phyloP scores from a whole-genome alignment of 805 yeast species.

The Barnettozyma wickerhamii region DNA sequence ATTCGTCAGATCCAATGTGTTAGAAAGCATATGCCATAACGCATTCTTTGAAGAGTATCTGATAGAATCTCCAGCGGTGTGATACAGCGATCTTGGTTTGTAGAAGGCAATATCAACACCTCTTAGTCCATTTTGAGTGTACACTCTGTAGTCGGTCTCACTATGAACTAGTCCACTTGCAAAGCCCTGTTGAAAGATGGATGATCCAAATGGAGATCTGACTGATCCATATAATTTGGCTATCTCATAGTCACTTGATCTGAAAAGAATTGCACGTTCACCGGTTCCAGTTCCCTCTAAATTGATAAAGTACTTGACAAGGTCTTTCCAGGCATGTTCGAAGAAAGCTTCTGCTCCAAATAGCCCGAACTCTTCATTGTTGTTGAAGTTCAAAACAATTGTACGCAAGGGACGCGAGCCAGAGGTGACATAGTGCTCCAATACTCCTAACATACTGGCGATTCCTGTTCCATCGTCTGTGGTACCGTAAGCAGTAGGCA shows the following conservation, averaged over 20 bases:
- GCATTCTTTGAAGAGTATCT: constrained; percentile 60
- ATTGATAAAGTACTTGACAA: constrained; percentile 65
- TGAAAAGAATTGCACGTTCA: constrained; percentile 64
- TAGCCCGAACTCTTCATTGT: constrained; percentile 85
- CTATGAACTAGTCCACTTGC: constrained; percentile 65
- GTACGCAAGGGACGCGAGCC: constrained; percentile 61
- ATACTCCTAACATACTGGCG: constrained; percentile 70
- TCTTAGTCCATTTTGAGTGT: constrained; percentile 60
- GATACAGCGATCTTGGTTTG: constrained; percentile 80
- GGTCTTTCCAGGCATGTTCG: constrained; percentile 64
- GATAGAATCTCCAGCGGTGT: constrained; percentile 70
- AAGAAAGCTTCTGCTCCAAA: constrained; percentile 75
- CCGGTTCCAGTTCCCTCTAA: constrained; percentile 94
- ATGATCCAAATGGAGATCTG: constrained; percentile 68
- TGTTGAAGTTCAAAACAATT: constrained; percentile 78
- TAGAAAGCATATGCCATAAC: constrained; percentile 80
- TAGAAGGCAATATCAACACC: constrained; percentile 91
- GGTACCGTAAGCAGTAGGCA: constrained; percentile 81
- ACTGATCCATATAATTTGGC: constrained; percentile 54
- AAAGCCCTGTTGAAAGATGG: constrained; percentile 83
- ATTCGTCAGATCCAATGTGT: constrained; percentile 55
- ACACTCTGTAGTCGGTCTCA: constrained; percentile 83
- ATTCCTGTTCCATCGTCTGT: constrained; percentile 93
- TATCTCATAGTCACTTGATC: constrained; percentile 77
- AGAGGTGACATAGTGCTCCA: constrained; percentile 41